A percentile compares a stretch with the other conserved stretches of the same genome.
Conservation (phyloP, 371 early-diverging fungal species). For the Fennellomyces sp. region DNA sequence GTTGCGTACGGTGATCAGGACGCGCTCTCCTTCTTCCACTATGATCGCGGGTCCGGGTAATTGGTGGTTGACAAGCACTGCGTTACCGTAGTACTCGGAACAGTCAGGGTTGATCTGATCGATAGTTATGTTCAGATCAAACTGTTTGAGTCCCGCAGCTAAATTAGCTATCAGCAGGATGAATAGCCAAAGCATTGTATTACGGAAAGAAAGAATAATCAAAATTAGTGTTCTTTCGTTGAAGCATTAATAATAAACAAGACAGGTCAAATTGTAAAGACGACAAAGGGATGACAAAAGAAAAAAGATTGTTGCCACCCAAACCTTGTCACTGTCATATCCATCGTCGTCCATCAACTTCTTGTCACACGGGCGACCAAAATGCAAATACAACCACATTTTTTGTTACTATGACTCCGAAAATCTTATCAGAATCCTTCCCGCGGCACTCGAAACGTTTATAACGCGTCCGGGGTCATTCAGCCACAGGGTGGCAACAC, state of each 20-base stretch:
- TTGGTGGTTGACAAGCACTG: constrained; percentile 44
- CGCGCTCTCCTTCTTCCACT: constrained; percentile 40
- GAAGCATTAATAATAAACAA: neutral
- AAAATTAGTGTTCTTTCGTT: neutral
- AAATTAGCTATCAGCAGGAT: neutral
- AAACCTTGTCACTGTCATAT: neutral
- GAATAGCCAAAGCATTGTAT: neutral
- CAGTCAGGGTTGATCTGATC: constrained; percentile 37
- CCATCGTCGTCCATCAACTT: neutral
- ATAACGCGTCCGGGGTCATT: no score
- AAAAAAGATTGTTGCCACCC: constrained; percentile 3
- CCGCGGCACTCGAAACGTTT: no score
- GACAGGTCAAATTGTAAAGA: constrained; percentile 9
- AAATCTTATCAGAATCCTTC: no score
- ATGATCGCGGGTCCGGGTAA: constrained; percentile 54
- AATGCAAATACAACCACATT: neutral
- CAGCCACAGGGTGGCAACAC: no score
- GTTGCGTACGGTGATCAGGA: constrained; percentile 47
- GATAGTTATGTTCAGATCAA: constrained; percentile 38
- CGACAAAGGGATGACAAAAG: constrained; percentile 5
- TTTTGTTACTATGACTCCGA: neutral
- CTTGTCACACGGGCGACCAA: neutral
- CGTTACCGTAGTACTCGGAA: constrained; percentile 24
- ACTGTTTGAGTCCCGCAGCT: constrained; percentile 6
- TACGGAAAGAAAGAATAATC: neutral